Percentiles rank a stretch among this genome's conserved stretches.
Evolutionary conservation across 176 grass and related monocot genomes (phyloP).

Genomic region (Alloteropsis semialata): DNA sequence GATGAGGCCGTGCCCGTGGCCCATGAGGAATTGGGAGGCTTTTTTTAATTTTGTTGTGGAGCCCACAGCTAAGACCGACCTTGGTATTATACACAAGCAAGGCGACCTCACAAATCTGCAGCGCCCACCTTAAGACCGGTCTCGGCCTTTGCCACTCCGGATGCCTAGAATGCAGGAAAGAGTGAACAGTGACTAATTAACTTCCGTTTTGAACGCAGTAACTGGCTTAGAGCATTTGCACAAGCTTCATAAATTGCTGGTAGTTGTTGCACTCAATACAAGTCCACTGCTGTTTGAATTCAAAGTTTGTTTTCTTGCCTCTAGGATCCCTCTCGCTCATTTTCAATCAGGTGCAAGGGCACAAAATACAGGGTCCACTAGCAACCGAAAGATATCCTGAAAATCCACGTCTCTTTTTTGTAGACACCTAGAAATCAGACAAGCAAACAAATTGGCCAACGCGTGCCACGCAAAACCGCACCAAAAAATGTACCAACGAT

Average conservation of each 20-base stretch:
- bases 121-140: no score
- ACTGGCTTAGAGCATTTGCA: not conserved
- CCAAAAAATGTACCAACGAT: not conserved
- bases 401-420: slow-evolving; percentile 26
- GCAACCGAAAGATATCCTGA: not conserved
- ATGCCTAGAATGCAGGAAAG: not conserved
- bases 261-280: not conserved
- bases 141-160: no score
- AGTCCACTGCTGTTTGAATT: not conserved
- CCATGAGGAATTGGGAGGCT: no score
- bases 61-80: no score
- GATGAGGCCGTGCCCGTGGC: no score
- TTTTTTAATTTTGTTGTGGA: no score
- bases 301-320: not conserved
- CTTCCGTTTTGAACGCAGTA: not conserved
- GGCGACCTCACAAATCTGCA: no score
- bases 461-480: slow-evolving; percentile 19
- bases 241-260: not conserved
- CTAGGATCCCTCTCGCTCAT: not conserved
- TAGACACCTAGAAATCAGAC: not conserved
- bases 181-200: not conserved
- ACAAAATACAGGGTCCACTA: not conserved
- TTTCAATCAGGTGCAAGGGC: not conserved
- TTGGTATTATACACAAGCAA: no score
- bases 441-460: not conserved